Evolutionary conservation across 805 yeast genomes (phyloP).

Genomic region (Spathaspora hagerdaliae): DNA sequence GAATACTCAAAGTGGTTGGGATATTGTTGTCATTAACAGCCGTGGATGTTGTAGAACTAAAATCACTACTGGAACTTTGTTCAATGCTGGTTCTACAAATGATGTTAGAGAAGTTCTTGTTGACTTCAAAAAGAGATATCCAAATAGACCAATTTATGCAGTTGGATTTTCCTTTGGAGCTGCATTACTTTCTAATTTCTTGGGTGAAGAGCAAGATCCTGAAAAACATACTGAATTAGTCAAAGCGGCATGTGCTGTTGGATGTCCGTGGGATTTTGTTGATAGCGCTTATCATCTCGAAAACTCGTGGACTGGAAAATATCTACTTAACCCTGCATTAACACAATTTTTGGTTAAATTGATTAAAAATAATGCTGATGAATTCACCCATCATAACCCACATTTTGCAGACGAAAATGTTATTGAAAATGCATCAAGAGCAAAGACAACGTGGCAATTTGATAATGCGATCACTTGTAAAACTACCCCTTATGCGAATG

Average conservation of each 20-base stretch:
- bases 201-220: conserved; percentile 56
- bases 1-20: conserved; percentile 40
- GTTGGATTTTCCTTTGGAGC: conserved; percentile 86
- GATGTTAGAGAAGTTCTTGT: conserved; percentile 59
- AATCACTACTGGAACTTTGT: conserved; percentile 65
- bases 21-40: conserved; percentile 63
- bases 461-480: conserved; percentile 65
- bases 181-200: conserved; percentile 62
- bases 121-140: conserved; percentile 47
- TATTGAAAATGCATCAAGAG: conserved; percentile 11
- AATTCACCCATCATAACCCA: conserved; percentile 24
- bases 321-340: conserved; percentile 31
- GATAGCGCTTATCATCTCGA: conserved; percentile 45
- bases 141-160: conserved; percentile 58
- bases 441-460: conserved; percentile 47
- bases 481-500: conserved; percentile 60
- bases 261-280: conserved; percentile 75
- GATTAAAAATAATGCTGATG: conserved; percentile 31
- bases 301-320: conserved; percentile 28
- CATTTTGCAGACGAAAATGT: conserved; percentile 22
- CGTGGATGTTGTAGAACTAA: conserved; percentile 75
- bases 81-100: conserved; percentile 67
- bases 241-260: conserved; percentile 49
- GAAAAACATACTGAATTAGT: conserved; percentile 26
- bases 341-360: conserved; percentile 27